These are phyloP conservation scores for Backusella morwellensis DNA, from an alignment of 192 early-diverging fungal species.

Conservation along the genomic window DNA sequence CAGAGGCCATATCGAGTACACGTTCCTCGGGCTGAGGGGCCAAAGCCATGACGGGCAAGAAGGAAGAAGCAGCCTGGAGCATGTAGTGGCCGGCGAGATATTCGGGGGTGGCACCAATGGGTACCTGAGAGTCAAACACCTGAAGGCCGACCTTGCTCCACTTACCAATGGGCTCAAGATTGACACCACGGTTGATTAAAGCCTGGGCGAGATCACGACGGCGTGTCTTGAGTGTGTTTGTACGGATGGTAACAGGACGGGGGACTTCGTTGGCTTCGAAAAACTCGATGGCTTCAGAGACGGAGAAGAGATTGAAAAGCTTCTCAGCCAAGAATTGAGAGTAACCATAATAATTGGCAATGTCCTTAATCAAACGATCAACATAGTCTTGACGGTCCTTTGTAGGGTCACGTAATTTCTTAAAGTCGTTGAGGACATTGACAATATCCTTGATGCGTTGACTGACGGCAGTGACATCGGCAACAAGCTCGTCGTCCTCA, in stretches of 20 bases:
- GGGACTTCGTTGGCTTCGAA: slow-evolving; percentile 99
- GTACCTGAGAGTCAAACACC: slow-evolving; percentile 93
- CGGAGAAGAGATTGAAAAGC: slow-evolving; percentile 88
- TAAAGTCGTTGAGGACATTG: slow-evolving; percentile 88
- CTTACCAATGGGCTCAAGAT: slow-evolving; percentile 97
- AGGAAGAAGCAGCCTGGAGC: slow-evolving; percentile 97
- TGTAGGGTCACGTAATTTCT: slow-evolving; percentile 71
- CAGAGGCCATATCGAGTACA: slow-evolving; percentile 96
- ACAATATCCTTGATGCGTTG: slow-evolving; percentile 91
- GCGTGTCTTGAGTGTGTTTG: slow-evolving; percentile 94
- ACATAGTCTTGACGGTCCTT: slow-evolving; percentile 84
- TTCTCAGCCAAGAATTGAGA: slow-evolving; percentile 89
- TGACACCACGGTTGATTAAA: slow-evolving; percentile 93
- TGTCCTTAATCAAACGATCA: slow-evolving; percentile 84
- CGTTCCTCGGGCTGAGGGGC: slow-evolving; percentile 95
- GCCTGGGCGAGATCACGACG: slow-evolving; percentile 93
- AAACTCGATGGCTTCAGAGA: slow-evolving; percentile 93
- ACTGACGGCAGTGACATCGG: slow-evolving; percentile 66
- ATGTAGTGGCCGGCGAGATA: slow-evolving; percentile 99
- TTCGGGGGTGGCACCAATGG: slow-evolving; percentile 95
- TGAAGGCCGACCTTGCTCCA: slow-evolving; percentile 98
- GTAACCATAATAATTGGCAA: slow-evolving; percentile 94
- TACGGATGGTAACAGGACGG: slow-evolving; percentile 92
- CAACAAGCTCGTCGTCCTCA: slow-evolving; percentile 64
- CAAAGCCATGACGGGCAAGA: slow-evolving; percentile 94